Evolutionary conservation across 768 basidiomycete genomes (phyloP), one percentile per base, ranked within the genome.

Genomic region (Basidioascus undulatus): DNA sequence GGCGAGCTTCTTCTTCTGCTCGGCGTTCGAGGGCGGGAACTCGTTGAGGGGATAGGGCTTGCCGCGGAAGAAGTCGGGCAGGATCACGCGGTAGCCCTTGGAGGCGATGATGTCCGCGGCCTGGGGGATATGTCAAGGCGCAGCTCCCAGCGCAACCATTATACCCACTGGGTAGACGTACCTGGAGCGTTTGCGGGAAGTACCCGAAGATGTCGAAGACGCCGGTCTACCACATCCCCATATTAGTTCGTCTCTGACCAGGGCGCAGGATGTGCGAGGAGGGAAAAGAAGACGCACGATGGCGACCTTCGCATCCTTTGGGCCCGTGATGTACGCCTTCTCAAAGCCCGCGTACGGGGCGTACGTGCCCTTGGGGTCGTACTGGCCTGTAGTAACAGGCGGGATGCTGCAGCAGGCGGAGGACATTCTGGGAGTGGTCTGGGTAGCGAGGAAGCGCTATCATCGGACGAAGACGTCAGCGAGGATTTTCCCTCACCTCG

Each of bases 321-420:
- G 40, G 6, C 41, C 38, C 15, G 39, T 18, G 37, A 51, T 35
- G 47, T 65, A 59, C 16, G 65, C 40, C 47, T 66, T 66, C 54
- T 55, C 65, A n/a, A n/a, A n/a, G 16, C 39, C 39, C 12, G 39
- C 39, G 31, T 30, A 25, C 27, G 28, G 15, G 28, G 21, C 25
- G 21, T 40, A 40, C 2, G 53, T 44, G 28, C 70, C 71, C 51
- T 68, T 65, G 13, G 68, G 67, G 10, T 55, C 54, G 54, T 73
- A 71, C 44, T 65, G n/a, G n/a, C n/a, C n/a, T n/a, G n/a, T n/a
- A n/a, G n/a, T n/a, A n/a, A n/a, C n/a, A n/a, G n/a, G n/a, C n/a
- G n/a, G n/a, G n/a, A n/a, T n/a, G n/a, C n/a, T n/a, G n/a, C n/a
- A n/a, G n/a, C n/a, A n/a, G n/a, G n/a, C n/a, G n/a, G n/a, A n/a